phyloP scores from a whole-genome alignment of 108 stramenopile species.

The Fistulifera solaris region DNA sequence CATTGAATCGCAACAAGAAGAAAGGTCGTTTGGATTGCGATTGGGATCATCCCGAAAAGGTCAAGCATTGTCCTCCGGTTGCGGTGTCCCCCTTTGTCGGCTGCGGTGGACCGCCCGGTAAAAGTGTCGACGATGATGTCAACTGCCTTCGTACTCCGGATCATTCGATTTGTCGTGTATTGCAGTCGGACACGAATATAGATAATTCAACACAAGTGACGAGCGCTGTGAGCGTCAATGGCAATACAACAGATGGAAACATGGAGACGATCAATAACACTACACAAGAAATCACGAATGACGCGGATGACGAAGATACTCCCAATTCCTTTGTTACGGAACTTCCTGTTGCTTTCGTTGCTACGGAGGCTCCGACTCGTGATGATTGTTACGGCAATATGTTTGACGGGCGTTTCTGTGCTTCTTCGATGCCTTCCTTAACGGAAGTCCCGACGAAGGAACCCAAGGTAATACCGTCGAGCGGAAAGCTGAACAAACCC shows the following conservation, averaged over 20 bases:
- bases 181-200: too few species aligned
- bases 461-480: neutral
- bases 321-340: slow-evolving; percentile 1
- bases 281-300: too few species aligned
- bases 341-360: neutral
- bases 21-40: slow-evolving; percentile 7
- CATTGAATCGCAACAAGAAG: slow-evolving; percentile 2
- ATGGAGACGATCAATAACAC: too few species aligned
- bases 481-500: too few species aligned
- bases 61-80: slow-evolving; percentile 1
- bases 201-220: too few species aligned
- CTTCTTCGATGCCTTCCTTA: slow-evolving; percentile 7
- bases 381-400: slow-evolving; percentile 9
- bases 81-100: neutral
- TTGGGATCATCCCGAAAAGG: slow-evolving; percentile 3
- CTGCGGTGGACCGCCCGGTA: too few species aligned
- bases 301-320: neutral
- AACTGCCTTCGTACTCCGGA: too few species aligned
- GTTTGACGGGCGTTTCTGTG: slow-evolving; percentile 14
- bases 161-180: too few species aligned
- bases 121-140: too few species aligned
- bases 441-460: neutral
- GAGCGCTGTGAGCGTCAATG: too few species aligned
- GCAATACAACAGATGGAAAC: too few species aligned
- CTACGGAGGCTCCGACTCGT: neutral